These are phyloP conservation scores for Spiraea crenata DNA, from an alignment of 331 rosid genomes.

Conservation along the genomic window DNA sequence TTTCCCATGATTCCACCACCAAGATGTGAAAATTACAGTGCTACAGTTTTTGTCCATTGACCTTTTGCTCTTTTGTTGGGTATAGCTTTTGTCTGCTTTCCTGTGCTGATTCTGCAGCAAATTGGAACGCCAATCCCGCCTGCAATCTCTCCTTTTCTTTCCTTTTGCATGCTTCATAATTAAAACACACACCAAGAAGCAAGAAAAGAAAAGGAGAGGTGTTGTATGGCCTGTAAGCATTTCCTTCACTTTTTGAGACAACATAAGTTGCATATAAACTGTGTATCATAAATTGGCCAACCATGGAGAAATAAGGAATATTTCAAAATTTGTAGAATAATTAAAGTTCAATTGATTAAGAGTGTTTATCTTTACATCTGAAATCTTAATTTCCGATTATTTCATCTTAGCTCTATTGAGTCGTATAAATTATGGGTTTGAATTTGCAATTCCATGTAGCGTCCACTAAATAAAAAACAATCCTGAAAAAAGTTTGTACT, in stretches of 20 bases:
- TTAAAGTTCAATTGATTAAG: too few relatives aligned
- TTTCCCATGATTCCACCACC: slow-evolving; percentile 9
- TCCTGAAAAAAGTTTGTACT: background rate
- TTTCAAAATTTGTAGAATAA: too few relatives aligned
- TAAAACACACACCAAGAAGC: slow-evolving; percentile 24
- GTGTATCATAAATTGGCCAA: slow-evolving; percentile 12
- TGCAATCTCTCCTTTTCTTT: slow-evolving; percentile 38
- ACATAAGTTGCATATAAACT: slow-evolving; percentile 30
- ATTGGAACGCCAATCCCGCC: slow-evolving; percentile 71
- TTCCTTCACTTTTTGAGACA: slow-evolving; percentile 50
- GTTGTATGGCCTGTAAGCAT: slow-evolving; percentile 27
- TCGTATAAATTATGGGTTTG: background rate
- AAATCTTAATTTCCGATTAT: too few relatives aligned
- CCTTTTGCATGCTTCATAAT: slow-evolving; percentile 34
- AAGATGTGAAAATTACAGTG: background rate
- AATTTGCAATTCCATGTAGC: background rate
- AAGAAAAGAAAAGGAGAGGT: slow-evolving; percentile 18
- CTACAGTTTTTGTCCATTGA: background rate
- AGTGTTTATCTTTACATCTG: too few relatives aligned
- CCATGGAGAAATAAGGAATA: too few relatives aligned
- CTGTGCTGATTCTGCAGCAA: slow-evolving; percentile 25
- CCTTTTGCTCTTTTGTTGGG: slow-evolving; percentile 6
- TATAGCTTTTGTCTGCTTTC: slow-evolving; percentile 19
- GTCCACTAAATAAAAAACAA: background rate
- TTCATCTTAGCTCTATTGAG: too few relatives aligned